Base-by-base conservation (phyloP, 805 yeast species). In the Wickerhamomyces sydowiorum region DNA sequence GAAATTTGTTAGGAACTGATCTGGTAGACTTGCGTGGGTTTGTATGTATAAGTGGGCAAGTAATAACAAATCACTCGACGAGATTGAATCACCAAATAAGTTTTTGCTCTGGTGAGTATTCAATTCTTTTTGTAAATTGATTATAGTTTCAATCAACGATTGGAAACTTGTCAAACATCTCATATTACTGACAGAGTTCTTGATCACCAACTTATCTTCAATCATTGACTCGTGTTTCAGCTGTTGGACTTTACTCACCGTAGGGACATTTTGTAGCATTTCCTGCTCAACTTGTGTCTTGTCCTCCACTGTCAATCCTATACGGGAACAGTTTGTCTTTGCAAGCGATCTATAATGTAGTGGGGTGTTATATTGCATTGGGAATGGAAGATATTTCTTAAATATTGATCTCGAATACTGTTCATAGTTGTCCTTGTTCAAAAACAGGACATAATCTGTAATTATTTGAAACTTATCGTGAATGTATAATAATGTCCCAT, bases 321-420 rank as follows among this genome's bases (percentile, higher is more conserved):
- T 44, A 12, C 51, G 46, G 13, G 51, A 43, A 48, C 72, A 67
- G 4, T 54, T 45, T 25, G 51, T 48, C 27, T 55, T 38, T 1
- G 72, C 72, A 5, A 43, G 40, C 0, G 53, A 37, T 50, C 69
- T 69, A 43, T 68, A 66, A 33, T 61, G 64, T 30, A 77, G 48
- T 1, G 90, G 89, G 19, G 82, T 78, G 46, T 75, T 76, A 56
- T 82, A 83, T 73, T 82, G 86, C 75, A 82, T 72, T 9, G 90
- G 91, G 63, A 83, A 84, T 7, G 86, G 82, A 17, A 82, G 59
- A 42, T 76, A 70, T 4, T 64, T 50, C 35, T 69, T 64, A 54
- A 81, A 81, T 15, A 73, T 51, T 19, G 73, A 72, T 46, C 86
- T 67, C 4, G 88, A 75, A 50, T 71, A 80, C 12, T 65, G 57